Evolutionary conservation across 345 rosid species (phyloP), one percentile per base, ranked within the genome.

Genomic region (Odontarrhena argentea): DNA sequence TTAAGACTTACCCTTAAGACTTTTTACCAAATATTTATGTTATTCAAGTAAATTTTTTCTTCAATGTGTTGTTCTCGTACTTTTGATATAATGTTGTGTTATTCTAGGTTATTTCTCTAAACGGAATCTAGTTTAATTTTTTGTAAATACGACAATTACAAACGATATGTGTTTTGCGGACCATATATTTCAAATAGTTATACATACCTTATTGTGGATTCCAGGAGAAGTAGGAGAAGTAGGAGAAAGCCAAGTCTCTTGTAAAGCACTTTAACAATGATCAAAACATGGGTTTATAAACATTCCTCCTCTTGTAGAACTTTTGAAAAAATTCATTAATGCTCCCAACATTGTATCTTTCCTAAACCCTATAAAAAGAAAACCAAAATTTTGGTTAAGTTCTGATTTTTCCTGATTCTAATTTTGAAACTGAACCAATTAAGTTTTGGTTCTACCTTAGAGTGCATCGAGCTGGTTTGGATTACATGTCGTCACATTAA

Each of bases 211-310:
- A 28, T 85, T 68, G 60, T 84, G 71, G 72, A 94, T 64, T 68
- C 67, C 75, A 0, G 99, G 99, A 48, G 99, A 91, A 74, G 78
- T 76, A 0, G 99, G 99, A 48, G 99, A 91, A 74, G 78, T 84
- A 3, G 47, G 74, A 6, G 91, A 85, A n/a, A 88, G 73, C 99
- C 99, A 94, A 47, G 95, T 94, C 51, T 83, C 89, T 40, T 91
- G 88, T 9, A 72, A 57, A 80, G 93, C 92, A 60, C 97, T 91
- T 74, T 94, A 97, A 73, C 99, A 94, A 82, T 94, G 99, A 79
- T 91, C 92, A 53, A 94, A 91, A 74, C 97, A 94, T 9, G 99
- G 87, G 67, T 91, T 88, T 80, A 94, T 79, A 66, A 82, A 94
- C 92, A 91, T 84, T 18, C 97, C 99, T 9, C 84, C 91, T 53